Base-by-base conservation (phyloP, 1,284 basidiomycete species). In the Anthracocystis panici-leucophaei region DNA sequence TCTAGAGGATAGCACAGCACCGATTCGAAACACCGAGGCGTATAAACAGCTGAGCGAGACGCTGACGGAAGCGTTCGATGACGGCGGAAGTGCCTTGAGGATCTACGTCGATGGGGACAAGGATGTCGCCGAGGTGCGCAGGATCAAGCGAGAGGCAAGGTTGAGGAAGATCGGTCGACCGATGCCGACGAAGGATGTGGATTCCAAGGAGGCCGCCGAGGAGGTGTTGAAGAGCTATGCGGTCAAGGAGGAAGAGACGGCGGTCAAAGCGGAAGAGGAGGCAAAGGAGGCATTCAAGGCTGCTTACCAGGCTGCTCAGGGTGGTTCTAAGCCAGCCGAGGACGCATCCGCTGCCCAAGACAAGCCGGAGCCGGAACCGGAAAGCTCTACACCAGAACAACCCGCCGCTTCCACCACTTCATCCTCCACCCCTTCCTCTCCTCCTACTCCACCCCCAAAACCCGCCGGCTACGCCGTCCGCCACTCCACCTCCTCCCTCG, bases 41-140 rank as follows among this genome's bases (percentile, higher is more conserved):
- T 99, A 99, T 88, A 97, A 97, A 87, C 89, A 92, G 0, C 88
- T 99, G 27, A 90, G 94, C 2, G 92, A 96, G 56, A 94, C 93
- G 11, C 87, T 99, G 20, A 88, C 93, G 25, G 96, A 99, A 79
- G 94, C 95, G 8, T 89, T 99, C 50, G 95, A 99, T 80, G 95
- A 98, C 85, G 93, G 93, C 63, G 93, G 93, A 6, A 93, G 91
- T 70, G 92, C 93, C 6, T 77, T 85, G 11, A 76, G 81, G 31
- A 82, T 84, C 54, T 75, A 74, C 38, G 65, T 82, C 14, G 75
- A 76, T 90, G 78, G 89, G 92, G 75, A 88, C 92, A 77, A 91
- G 92, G 86, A 88, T 88, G 75, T 90, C 92, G 54, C 88, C 93
- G 41, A 91, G 88, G 70, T 96, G 27, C 75, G 83, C 31, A 61